phyloP scores from a whole-genome alignment of 306 rosid species.

The Quercus aquifolioides region DNA sequence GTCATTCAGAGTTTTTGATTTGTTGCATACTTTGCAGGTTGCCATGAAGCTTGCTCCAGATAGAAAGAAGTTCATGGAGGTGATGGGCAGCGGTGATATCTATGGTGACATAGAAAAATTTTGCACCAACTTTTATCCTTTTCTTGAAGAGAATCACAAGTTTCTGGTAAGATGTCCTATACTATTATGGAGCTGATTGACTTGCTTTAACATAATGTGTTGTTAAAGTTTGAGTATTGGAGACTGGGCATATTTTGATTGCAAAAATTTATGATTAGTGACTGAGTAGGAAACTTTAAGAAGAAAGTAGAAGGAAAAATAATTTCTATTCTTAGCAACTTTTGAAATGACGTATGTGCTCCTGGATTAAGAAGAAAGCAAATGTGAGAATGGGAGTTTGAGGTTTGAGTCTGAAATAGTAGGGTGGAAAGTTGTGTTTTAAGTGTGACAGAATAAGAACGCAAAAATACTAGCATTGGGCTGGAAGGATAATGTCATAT shows the following conservation, averaged over 20 bases:
- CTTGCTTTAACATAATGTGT: slow-evolving; percentile 1
- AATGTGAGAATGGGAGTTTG: neutral
- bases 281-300: neutral
- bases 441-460: neutral
- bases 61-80: slow-evolving; percentile 95
- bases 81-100: slow-evolving; percentile 68
- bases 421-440: neutral
- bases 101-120: slow-evolving; percentile 69
- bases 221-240: neutral
- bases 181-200: slow-evolving; percentile 7
- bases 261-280: neutral
- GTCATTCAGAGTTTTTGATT: neutral
- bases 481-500: neutral
- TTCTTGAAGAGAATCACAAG: slow-evolving; percentile 87
- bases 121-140: slow-evolving; percentile 62
- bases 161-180: slow-evolving; percentile 63
- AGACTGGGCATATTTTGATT: neutral
- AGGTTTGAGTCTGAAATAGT: neutral
- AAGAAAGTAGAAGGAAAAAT: neutral
- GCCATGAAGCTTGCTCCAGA: slow-evolving; percentile 99
- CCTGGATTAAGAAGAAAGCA: neutral
- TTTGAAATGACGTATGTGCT: neutral
- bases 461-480: neutral
- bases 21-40: slow-evolving; percentile 42
- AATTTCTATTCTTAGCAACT: neutral